Conservation (phyloP, 768 basidiomycete genomes). For the Psilocybe cyanescens region DNA sequence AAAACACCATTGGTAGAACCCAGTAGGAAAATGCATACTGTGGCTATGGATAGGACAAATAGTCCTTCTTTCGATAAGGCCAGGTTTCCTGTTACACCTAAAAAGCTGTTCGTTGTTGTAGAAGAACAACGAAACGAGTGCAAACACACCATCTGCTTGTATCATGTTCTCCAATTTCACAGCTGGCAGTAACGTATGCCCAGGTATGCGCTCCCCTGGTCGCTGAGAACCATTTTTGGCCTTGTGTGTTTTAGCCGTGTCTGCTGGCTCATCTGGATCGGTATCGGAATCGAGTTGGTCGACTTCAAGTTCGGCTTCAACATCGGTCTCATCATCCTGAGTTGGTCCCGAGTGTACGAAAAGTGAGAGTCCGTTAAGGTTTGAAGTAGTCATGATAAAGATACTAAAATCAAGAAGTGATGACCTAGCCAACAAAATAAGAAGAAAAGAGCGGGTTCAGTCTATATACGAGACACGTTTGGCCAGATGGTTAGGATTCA, state of each 20-base stretch:
- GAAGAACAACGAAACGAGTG: slow-evolving; percentile 6
- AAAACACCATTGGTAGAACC: background rate
- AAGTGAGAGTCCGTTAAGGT: slow-evolving; percentile 16
- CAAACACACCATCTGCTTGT: slow-evolving; percentile 69
- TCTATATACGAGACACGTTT: too few species aligned
- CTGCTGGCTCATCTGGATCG: slow-evolving; percentile 41
- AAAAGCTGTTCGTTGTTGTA: slow-evolving; percentile 3
- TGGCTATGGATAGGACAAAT: slow-evolving; percentile 76
- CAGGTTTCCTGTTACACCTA: slow-evolving; percentile 63
- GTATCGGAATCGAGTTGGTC: slow-evolving; percentile 68
- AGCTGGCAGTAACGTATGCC: slow-evolving; percentile 69
- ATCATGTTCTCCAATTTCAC: slow-evolving; percentile 75
- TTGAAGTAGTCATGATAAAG: slow-evolving; percentile 11
- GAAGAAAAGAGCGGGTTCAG: background rate
- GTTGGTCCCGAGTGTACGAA: slow-evolving; percentile 7
- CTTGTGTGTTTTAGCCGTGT: slow-evolving; percentile 23
- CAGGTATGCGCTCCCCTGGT: slow-evolving; percentile 53
- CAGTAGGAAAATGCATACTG: slow-evolving; percentile 46
- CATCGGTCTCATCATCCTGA: slow-evolving; percentile 46
- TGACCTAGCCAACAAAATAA: background rate
- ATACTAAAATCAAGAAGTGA: background rate
- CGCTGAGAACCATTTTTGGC: slow-evolving; percentile 30
- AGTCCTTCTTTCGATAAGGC: slow-evolving; percentile 77
- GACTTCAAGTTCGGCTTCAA: slow-evolving; percentile 65
- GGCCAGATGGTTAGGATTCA: background rate